Evolutionary conservation across 192 early-diverging fungal species (phyloP), one percentile per base, ranked within the genome.

Genomic region (Coemansia sp.): DNA sequence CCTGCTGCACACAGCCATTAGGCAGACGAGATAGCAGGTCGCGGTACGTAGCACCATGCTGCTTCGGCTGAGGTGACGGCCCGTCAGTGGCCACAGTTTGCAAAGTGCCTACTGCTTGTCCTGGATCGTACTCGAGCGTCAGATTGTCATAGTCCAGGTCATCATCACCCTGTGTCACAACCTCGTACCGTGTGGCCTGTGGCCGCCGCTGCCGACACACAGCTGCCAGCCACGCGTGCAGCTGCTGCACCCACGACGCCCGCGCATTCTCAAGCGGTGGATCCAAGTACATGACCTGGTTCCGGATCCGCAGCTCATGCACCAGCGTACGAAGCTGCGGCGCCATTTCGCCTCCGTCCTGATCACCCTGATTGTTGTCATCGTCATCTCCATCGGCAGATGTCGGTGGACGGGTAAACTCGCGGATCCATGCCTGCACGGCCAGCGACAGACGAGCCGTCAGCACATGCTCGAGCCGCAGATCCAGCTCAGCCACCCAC

Each of bases 211-310:
- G 83, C 57, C 86, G 84, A 68, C 97, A 98, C 19, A 99, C 82
- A 4, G 88, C 82, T 0, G 92, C 91, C 57, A 99, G 84, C 94
- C 97, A 99, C 3, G 88, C 82, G 56, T 99, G 98, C 24, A 99
- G 85, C 81, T 94, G 90, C 51, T 74, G 72, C 68, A 90, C 93
- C 92, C 93, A 97, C 35, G 87, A 85, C 10, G 87, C 87, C 20
- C 96, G 88, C 1, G 98, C 96, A 58, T 92, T 85, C 74, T 99
- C 96, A 23, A 99, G 82, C 32, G 98, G 95, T 39, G 98, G 98
- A 57, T 97, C 90, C 24, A 99, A 74, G 68, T 88, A 96, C 90
- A 99, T 96, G 66, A 93, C 86, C 81, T 98, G 96, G 85, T 99
- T 94, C 61, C 85, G 85, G 68, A 98, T 89, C 27, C 88, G 84